Percentiles rank a stretch among this genome's conserved stretches.
These are phyloP conservation scores for Diaporthe sp. DNA, from an alignment of 2,329 filamentous ascomycete genomes.

Conservation along the genomic window DNA sequence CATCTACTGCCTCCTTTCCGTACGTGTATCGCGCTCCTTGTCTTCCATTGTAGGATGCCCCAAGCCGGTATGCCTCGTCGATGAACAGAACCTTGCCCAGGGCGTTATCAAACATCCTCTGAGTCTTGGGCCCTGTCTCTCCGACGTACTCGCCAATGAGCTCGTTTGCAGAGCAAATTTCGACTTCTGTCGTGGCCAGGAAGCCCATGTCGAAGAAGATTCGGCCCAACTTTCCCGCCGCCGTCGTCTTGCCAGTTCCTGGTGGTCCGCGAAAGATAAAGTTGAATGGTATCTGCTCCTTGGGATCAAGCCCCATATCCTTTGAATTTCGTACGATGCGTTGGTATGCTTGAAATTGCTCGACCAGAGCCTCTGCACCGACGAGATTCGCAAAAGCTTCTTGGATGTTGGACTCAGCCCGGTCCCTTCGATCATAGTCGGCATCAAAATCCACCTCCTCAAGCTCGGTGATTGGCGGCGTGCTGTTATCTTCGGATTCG, in stretches of 20 bases:
- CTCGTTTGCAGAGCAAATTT: neutral
- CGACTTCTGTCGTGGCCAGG: neutral
- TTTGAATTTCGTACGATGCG: neutral
- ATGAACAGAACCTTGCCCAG: neutral
- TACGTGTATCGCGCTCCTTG: too few species aligned
- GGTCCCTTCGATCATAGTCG: neutral
- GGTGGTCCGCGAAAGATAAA: neutral
- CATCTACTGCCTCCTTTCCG: neutral
- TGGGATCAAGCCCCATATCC: neutral
- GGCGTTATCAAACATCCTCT: neutral
- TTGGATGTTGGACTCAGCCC: neutral
- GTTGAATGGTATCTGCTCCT: neutral
- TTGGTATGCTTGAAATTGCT: neutral
- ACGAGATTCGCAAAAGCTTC: neutral
- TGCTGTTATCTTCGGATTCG: neutral
- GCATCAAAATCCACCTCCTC: neutral
- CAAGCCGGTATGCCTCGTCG: neutral
- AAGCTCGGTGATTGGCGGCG: neutral
- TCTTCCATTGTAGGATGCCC: too few species aligned
- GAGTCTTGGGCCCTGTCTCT: neutral
- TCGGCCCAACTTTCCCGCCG: neutral
- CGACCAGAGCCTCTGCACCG: neutral
- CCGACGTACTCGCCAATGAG: neutral
- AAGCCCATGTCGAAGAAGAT: constrained; percentile 1
- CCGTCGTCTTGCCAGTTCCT: neutral